Percentiles rank a stretch among this genome's conserved stretches.
Evolutionary conservation across 2,329 filamentous ascomycete genomes (phyloP).

Genomic region (Hymenoscyphus occultus): DNA sequence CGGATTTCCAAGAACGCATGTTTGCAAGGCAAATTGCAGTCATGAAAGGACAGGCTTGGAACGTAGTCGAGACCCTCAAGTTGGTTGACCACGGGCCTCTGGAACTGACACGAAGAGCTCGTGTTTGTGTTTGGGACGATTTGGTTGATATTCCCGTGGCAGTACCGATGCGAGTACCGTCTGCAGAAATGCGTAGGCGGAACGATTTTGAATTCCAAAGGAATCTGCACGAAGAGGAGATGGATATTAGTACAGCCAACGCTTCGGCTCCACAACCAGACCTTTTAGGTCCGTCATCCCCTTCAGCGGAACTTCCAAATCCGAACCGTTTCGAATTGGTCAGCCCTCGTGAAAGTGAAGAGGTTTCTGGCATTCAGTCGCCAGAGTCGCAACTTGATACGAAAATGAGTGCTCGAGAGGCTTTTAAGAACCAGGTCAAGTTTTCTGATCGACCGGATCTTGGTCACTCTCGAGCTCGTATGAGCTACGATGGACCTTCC

Average conservation of each 20-base stretch:
- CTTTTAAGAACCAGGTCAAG: constrained; percentile 28
- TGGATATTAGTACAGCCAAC: constrained; percentile 79
- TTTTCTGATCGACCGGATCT: constrained; percentile 32
- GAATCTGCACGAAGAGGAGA: constrained; percentile 69
- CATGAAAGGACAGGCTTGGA: constrained; percentile 99
- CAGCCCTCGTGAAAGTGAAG: constrained; percentile 37
- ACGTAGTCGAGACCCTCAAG: constrained; percentile 96
- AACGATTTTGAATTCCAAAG: constrained; percentile 46
- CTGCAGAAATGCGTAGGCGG: constrained; percentile 76
- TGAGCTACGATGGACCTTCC: constrained; percentile 37
- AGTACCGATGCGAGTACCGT: constrained; percentile 81
- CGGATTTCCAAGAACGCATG: constrained; percentile 98
- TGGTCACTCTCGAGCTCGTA: constrained; percentile 30
- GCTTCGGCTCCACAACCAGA: constrained; percentile 58
- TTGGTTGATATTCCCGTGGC: constrained; percentile 93
- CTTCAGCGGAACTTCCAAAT: constrained; percentile 66
- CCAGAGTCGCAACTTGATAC: constrained; percentile 23
- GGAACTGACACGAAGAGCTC: constrained; percentile 83
- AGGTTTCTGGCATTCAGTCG: constrained; percentile 22
- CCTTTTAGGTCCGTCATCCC: constrained; percentile 55
- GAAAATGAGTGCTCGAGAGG: constrained; percentile 18
- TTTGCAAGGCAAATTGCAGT: constrained; percentile 97
- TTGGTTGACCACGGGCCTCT: constrained; percentile 87
- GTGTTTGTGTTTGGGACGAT: constrained; percentile 98
- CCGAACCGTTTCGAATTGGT: constrained; percentile 72